Evolutionary conservation across 495 filamentous ascomycete species (phyloP).

Genomic region (Trichoderma gamsii): DNA sequence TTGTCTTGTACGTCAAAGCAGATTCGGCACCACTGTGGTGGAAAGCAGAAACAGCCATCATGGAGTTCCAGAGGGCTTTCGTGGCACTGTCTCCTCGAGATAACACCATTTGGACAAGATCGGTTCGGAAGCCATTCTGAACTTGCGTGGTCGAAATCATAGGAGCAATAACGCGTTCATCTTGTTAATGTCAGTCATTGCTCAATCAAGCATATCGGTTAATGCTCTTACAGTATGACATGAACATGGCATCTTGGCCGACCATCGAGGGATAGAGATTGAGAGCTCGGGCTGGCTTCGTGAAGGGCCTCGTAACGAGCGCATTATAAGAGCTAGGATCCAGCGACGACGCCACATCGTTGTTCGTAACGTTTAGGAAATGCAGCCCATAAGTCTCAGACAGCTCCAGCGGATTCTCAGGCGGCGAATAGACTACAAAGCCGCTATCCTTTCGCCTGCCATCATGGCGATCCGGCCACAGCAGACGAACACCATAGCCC

Average conservation of each 20-base stretch:
- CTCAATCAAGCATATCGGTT: neutral
- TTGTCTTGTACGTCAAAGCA: slow-evolving; percentile 30
- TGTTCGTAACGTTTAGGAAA: slow-evolving; percentile 28
- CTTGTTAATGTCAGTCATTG: slow-evolving; percentile 15
- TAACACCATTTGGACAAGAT: slow-evolving; percentile 32
- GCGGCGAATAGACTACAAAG: neutral
- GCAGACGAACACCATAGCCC: slow-evolving; percentile 35
- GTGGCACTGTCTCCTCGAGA: slow-evolving; percentile 24
- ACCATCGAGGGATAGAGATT: slow-evolving; percentile 24
- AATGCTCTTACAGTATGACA: slow-evolving; percentile 26
- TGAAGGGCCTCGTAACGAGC: neutral
- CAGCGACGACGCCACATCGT: slow-evolving; percentile 2
- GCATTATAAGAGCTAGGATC: neutral
- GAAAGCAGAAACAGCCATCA: slow-evolving; percentile 31
- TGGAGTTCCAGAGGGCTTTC: slow-evolving; percentile 30
- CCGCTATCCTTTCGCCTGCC: slow-evolving; percentile 27
- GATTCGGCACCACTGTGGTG: slow-evolving; percentile 28
- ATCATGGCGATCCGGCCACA: slow-evolving; percentile 33
- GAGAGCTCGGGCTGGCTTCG: slow-evolving; percentile 18
- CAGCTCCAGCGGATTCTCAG: neutral
- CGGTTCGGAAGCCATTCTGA: slow-evolving; percentile 31
- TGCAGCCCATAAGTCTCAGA: slow-evolving; percentile 25
- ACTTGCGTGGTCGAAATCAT: slow-evolving; percentile 35
- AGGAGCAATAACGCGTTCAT: slow-evolving; percentile 25
- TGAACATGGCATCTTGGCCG: slow-evolving; percentile 27